Base-by-base conservation (phyloP, 768 basidiomycete genomes). In the Exsudoporus frostii region DNA sequence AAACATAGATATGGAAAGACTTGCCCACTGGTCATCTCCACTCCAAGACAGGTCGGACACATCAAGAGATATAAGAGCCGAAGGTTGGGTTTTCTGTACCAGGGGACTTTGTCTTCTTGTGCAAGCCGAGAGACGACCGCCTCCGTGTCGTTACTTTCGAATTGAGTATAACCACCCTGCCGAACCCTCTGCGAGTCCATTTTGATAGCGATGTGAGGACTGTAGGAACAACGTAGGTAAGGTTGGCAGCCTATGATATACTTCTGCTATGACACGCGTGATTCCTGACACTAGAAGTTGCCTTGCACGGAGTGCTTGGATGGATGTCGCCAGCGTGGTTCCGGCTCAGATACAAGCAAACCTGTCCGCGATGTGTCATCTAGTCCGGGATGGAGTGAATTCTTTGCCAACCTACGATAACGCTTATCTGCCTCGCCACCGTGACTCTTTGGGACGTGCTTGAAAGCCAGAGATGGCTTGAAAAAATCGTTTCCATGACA, bases 81-180 rank as follows among this genome's bases (percentile, higher is more conserved):
- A 54, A 86, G 68, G 56, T 85, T 85, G 2, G 73, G 82, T 58
- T 85, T 86, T 55, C 61, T 64, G 65, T 84, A 85, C 84, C 85
- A 86, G 37, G 82, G 80, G 6, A 72, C 74, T 37, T 70, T 71
- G 64, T 86, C 84, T 48, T 76, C 70, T 15, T 59, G n/a, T 14
- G 49, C 59, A 19, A 65, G 62, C 20, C 29, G 53, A 32, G 63
- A 65, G 37, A 67, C 62, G 32, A 49, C 30, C 7, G 43, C 15
- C 15, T n/a, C n/a, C n/a, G n/a, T n/a, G n/a, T 62, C 48, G 15
- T 48, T 41, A 10, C 17, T 52, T 19, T 53, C 50, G 20, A n/a
- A n/a, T n/a, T n/a, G n/a, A n/a, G n/a, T 13, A 36, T 43, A 25
- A 32, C 25, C 25, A 7, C 24, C 29, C 10, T 14, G 52, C 20